These are phyloP conservation scores for Dipodascus albidus DNA, from an alignment of 805 yeast species.

Conservation along the genomic window DNA sequence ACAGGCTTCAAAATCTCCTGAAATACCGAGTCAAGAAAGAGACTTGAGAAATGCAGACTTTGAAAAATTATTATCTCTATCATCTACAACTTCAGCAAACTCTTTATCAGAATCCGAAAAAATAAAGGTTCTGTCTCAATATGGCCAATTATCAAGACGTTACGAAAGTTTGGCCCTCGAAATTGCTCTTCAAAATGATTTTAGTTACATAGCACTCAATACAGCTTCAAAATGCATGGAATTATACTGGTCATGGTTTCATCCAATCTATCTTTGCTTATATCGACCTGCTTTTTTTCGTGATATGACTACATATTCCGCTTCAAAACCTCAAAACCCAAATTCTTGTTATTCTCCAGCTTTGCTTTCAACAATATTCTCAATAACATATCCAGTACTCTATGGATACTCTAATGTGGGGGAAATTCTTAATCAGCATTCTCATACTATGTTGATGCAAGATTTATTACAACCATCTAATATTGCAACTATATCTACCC, in stretches of 20 bases:
- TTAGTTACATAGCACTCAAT: background rate
- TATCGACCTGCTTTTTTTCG: conserved; percentile 1
- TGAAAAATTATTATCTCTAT: background rate
- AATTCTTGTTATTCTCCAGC: conserved; percentile 1
- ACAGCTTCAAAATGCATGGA: background rate
- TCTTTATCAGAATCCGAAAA: background rate
- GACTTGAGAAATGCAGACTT: background rate
- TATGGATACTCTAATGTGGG: background rate
- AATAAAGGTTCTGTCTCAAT: background rate
- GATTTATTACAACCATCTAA: background rate
- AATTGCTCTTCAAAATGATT: background rate
- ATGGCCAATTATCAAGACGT: background rate
- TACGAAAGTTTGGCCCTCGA: background rate
- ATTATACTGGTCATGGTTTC: conserved; percentile 2
- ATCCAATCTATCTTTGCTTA: background rate
- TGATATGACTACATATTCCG: conserved; percentile 1
- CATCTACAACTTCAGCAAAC: background rate
- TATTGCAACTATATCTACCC: background rate
- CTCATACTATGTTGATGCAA: background rate
- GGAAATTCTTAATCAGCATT: background rate
- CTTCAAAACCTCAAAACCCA: background rate
- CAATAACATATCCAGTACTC: background rate
- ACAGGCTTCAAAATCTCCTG: background rate
- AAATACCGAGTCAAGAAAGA: background rate
- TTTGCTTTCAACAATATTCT: background rate